Evolutionary conservation across 208 protist genomes (phyloP), one percentile per base, ranked within the genome.

Genomic region (Vickermania ingenoplastis): DNA sequence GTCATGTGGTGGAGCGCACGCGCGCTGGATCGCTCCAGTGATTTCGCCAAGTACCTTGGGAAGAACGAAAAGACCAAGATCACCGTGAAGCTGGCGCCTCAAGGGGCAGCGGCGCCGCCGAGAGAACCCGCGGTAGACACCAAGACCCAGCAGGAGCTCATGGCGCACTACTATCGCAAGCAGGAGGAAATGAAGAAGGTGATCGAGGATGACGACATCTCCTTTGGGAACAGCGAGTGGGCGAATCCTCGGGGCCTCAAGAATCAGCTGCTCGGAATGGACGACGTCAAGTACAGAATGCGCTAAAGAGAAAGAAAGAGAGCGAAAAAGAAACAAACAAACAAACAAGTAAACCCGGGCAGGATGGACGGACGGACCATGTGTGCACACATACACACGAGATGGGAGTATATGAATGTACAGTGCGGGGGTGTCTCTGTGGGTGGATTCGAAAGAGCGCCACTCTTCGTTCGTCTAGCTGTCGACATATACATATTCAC

Each of bases 41-140:
- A 91, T 51, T 76, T 96, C 14, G 57, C 67, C 58, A 93, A 93
- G 61, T 95, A 94, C 48, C 64, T 91, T 45, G 91, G 91, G 22
- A 94, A 88, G 60, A 97, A 97, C 65, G 92, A 97, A 23, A 96
- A 96, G 70, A 97, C 89, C 21, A 95, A 93, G 65, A 83, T 97
- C 50, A 92, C 89, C 41, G 87, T 94, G 61, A 97, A 97, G 72
- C 63, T 97, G 28, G 73, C 75, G 14, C 53, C 75, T 1, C 75
- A 90, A 24, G 88, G 87, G 28, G 71, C 67, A 2, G 63, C 67
- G 36, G 70, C 91, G 5, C 93, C 93, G 17, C 78, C 89, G 5
- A 74, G 90, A 0, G 93, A 97, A 61, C 80, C 91, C 5, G 81
- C 59, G 5, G 63, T 96, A 2, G 85, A 94, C 59, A 69, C 73